These are phyloP conservation scores for Aspergillus luchuensis DNA, from an alignment of 2,329 filamentous ascomycete species.

Conservation along the genomic window DNA sequence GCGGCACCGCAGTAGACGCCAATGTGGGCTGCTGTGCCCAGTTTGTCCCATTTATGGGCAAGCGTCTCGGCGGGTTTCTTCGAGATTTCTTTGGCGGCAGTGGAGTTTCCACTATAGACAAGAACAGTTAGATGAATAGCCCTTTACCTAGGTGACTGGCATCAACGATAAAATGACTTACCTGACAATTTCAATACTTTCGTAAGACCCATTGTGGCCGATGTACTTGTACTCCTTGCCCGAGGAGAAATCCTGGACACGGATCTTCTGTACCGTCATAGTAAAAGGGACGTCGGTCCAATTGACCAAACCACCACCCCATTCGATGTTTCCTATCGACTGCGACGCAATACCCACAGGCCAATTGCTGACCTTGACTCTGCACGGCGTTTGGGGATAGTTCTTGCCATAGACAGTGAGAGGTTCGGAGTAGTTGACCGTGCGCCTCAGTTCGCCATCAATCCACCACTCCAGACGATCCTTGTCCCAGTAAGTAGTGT, in stretches of 20 bases:
- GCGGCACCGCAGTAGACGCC: background rate
- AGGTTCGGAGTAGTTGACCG: slow-evolving; percentile 2
- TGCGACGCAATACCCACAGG: background rate
- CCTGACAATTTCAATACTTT: background rate
- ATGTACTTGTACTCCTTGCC: background rate
- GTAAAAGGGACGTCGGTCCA: background rate
- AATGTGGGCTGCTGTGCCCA: background rate
- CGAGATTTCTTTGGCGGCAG: background rate
- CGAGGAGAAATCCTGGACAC: background rate
- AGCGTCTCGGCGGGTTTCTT: background rate
- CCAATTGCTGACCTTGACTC: background rate
- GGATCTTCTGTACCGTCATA: background rate
- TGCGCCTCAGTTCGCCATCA: background rate
- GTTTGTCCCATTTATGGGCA: background rate
- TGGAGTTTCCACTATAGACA: background rate
- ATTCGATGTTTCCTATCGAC: slow-evolving; percentile 2
- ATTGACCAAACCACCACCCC: slow-evolving; percentile 6
- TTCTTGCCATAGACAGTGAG: slow-evolving; percentile 1
- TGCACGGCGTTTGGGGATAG: background rate
- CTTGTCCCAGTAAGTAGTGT: slow-evolving; percentile 2
- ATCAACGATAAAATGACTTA: background rate
- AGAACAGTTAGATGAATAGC: too few relatives aligned
- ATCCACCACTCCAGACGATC: slow-evolving; percentile 12
- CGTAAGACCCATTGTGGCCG: background rate
- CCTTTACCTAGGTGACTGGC: background rate